A percentile compares a stretch with the other conserved stretches of the same genome.
phyloP scores from a whole-genome alignment of 1,139 yeast genomes.

The Yamadazyma pseudoaaseri region DNA sequence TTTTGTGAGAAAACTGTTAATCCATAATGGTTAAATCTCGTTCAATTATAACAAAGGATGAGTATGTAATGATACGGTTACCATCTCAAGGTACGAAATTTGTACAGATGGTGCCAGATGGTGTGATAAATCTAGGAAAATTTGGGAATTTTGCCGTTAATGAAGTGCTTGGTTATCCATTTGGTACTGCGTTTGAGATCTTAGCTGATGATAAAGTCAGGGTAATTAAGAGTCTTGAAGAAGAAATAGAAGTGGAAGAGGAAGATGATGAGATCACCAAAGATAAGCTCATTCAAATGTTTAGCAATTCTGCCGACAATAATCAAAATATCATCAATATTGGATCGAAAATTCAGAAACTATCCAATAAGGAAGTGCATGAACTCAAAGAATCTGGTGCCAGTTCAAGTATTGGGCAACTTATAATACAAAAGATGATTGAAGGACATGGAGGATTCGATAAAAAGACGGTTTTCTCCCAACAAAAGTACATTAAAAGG shows the following conservation, averaged over 20 bases:
- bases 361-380: slow-evolving; percentile 77
- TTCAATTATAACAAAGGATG: slow-evolving; percentile 32
- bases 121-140: slow-evolving; percentile 74
- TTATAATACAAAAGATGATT: slow-evolving; percentile 77
- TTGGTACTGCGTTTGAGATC: slow-evolving; percentile 89
- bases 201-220: slow-evolving; percentile 52
- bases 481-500: slow-evolving; percentile 86
- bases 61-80: slow-evolving; percentile 65
- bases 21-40: slow-evolving; percentile 1
- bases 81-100: slow-evolving; percentile 82
- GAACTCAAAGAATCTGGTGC: slow-evolving; percentile 67
- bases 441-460: slow-evolving; percentile 85
- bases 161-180: slow-evolving; percentile 75
- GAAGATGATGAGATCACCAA: slow-evolving; percentile 30
- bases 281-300: slow-evolving; percentile 42
- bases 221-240: slow-evolving; percentile 43
- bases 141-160: slow-evolving; percentile 82
- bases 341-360: slow-evolving; percentile 73
- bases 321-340: slow-evolving; percentile 72
- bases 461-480: slow-evolving; percentile 85
- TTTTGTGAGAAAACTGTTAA: neutral
- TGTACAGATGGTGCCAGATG: slow-evolving; percentile 59
- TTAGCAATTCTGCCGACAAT: slow-evolving; percentile 49
- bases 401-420: slow-evolving; percentile 68
- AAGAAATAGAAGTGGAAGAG: slow-evolving; percentile 23